These are phyloP conservation scores for Coemansia linderi DNA, from an alignment of 371 early-diverging fungal genomes.

Conservation along the genomic window DNA sequence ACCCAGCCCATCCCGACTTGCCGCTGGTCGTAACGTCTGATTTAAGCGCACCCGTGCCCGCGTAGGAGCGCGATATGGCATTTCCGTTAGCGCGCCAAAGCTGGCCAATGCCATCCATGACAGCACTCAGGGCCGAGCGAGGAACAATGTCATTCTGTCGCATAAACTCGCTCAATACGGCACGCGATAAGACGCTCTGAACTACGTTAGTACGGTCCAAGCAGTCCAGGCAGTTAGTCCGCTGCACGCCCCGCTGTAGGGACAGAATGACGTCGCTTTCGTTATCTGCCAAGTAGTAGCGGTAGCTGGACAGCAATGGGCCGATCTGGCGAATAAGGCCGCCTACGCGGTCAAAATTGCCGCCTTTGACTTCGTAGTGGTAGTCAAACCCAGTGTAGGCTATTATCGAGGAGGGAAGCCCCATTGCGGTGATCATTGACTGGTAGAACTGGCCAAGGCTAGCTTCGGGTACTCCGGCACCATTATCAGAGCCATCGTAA, in stretches of 20 bases:
- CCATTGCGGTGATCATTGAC: slow-evolving; percentile 57
- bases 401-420: slow-evolving; percentile 41
- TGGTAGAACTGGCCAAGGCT: slow-evolving; percentile 71
- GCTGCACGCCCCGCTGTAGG: slow-evolving; percentile 78
- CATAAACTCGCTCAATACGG: slow-evolving; percentile 54
- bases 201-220: slow-evolving; percentile 86
- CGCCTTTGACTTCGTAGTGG: slow-evolving; percentile 77
- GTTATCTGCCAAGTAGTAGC: slow-evolving; percentile 69
- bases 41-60: slow-evolving; percentile 98
- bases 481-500: slow-evolving; percentile 53
- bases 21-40: slow-evolving; percentile 89
- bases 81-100: slow-evolving; percentile 79
- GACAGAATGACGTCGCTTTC: slow-evolving; percentile 61
- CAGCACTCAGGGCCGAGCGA: slow-evolving; percentile 37
- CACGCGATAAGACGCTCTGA: slow-evolving; percentile 63
- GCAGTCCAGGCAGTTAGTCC: slow-evolving; percentile 98
- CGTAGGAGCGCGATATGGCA: slow-evolving; percentile 88
- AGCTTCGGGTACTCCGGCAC: slow-evolving; percentile 58
- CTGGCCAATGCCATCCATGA: slow-evolving; percentile 25
- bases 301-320: slow-evolving; percentile 52
- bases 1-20: slow-evolving; percentile 66
- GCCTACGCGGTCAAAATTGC: slow-evolving; percentile 75
- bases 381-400: slow-evolving; percentile 80
- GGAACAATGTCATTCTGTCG: slow-evolving; percentile 18
- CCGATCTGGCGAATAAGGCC: slow-evolving; percentile 56